phyloP scores from a whole-genome alignment of 306 rosid genomes.

The Dryas octopetala region DNA sequence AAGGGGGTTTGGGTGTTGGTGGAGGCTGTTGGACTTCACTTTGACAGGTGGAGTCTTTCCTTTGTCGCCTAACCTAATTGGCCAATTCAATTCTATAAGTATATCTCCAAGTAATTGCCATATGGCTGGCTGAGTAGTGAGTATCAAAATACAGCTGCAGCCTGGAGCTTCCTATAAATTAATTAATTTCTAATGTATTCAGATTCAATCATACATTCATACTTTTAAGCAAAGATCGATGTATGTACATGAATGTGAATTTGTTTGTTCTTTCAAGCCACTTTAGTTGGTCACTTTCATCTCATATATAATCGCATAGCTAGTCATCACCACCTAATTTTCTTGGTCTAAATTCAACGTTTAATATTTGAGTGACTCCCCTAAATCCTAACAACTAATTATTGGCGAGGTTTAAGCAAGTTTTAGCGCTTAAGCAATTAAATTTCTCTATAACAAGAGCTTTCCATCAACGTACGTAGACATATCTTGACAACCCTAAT shows the following conservation, averaged over 20 bases:
- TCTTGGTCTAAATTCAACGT: slow-evolving; percentile 25
- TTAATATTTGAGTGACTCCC: slow-evolving; percentile 41
- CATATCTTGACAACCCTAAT: slow-evolving; percentile 12
- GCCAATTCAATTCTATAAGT: neutral
- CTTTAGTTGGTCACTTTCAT: slow-evolving; percentile 61
- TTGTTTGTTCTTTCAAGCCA: slow-evolving; percentile 65
- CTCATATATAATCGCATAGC: slow-evolving; percentile 3
- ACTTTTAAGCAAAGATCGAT: slow-evolving; percentile 83
- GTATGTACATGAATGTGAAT: slow-evolving; percentile 17
- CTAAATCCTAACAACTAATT: slow-evolving; percentile 19
- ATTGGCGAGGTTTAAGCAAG: slow-evolving; percentile 32
- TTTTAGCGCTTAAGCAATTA: slow-evolving; percentile 87
- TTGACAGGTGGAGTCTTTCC: slow-evolving; percentile 28
- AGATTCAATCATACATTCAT: neutral
- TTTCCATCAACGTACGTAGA: slow-evolving; percentile 40
- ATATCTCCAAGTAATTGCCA: slow-evolving; percentile 27
- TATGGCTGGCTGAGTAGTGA: slow-evolving; percentile 18
- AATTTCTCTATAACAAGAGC: slow-evolving; percentile 37
- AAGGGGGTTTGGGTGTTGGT: slow-evolving; percentile 41
- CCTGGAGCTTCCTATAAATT: neutral
- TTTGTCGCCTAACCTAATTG: slow-evolving; percentile 32
- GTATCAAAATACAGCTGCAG: too few species aligned
- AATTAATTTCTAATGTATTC: too few species aligned
- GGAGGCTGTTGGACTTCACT: neutral
- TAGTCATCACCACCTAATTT: slow-evolving; percentile 27